Conservation (phyloP, 768 basidiomycete genomes). For the Xerocomellus amylosporus region DNA sequence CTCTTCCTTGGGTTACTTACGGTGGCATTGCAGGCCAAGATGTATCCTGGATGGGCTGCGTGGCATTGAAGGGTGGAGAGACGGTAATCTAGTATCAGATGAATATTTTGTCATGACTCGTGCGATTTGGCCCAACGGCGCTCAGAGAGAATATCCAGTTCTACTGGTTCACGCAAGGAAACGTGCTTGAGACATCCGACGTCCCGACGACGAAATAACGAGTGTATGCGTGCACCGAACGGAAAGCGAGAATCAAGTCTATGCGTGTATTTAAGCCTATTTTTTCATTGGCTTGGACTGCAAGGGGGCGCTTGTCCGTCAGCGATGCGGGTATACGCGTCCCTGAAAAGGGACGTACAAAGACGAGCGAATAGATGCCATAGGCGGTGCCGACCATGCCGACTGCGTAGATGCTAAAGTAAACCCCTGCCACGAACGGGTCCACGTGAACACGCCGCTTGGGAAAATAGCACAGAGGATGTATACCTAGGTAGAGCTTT, state of each 20-base stretch:
- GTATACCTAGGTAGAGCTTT: constrained; percentile 60
- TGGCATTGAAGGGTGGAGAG: constrained; percentile 50
- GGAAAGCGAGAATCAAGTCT: constrained; percentile 14
- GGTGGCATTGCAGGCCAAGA: constrained; percentile 56
- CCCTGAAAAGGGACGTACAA: constrained; percentile 33
- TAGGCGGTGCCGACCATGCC: constrained; percentile 54
- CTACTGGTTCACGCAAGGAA: neutral
- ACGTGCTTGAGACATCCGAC: neutral
- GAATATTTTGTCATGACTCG: neutral
- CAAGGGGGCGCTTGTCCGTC: neutral
- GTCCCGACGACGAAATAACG: constrained; percentile 5
- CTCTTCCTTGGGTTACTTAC: neutral
- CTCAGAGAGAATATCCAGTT: neutral
- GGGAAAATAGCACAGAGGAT: too few species aligned
- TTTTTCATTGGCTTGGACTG: constrained; percentile 33
- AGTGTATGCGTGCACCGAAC: constrained; percentile 17
- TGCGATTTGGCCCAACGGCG: neutral
- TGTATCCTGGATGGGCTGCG: constrained; percentile 92
- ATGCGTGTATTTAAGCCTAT: constrained; percentile 18
- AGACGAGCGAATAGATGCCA: constrained; percentile 47
- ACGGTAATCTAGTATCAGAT: neutral
- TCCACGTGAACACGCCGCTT: neutral
- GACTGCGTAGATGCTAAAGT: constrained; percentile 49
- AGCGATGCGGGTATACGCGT: neutral
- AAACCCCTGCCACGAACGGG: constrained; percentile 44